Percentiles rank a stretch among this genome's conserved stretches.
Conservation (phyloP, 768 basidiomycete species). For the Tulasnella calospora region DNA sequence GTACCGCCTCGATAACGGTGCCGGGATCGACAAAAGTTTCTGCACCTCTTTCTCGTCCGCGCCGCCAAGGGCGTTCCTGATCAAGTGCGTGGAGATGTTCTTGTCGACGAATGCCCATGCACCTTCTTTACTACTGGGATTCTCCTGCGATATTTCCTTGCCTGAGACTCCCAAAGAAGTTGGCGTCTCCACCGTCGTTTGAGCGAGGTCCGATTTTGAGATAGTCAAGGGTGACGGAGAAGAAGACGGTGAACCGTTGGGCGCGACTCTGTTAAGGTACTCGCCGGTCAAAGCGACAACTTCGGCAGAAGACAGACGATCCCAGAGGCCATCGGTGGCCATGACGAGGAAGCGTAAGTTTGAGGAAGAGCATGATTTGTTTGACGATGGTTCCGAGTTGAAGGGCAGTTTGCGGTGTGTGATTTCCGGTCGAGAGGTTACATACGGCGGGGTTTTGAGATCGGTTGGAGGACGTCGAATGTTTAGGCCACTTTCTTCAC, state of each 20-base stretch:
- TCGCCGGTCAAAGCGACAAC: conserved; percentile 84
- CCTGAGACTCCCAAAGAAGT: conserved; percentile 44
- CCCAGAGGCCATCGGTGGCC: conserved; percentile 81
- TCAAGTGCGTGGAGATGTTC: conserved; percentile 74
- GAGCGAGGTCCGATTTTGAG: conserved; percentile 50
- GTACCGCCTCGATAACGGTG: conserved; percentile 68
- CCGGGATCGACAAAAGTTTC: conserved; percentile 71
- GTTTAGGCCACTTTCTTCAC: conserved; percentile 55
- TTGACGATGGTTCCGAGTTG: conserved; percentile 32
- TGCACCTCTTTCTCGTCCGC: conserved; percentile 49
- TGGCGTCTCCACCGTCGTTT: conserved; percentile 50
- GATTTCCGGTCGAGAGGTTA: conserved; percentile 76
- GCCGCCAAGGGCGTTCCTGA: conserved; percentile 90
- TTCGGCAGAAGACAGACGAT: conserved; percentile 63
- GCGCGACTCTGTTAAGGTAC: conserved; percentile 66
- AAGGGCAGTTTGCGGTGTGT: conserved; percentile 67
- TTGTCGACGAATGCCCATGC: conserved; percentile 74
- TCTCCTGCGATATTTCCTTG: conserved; percentile 36
- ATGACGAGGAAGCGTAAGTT: conserved; percentile 73
- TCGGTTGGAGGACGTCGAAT: conserved; percentile 56
- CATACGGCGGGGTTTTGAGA: conserved; percentile 89
- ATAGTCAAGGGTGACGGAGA: background rate
- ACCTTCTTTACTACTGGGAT: conserved; percentile 35
- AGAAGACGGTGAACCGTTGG: conserved; percentile 42
- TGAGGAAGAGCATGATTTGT: conserved; percentile 30